Percentiles rank a stretch among this genome's conserved stretches.
phyloP scores from a whole-genome alignment of 352 stramenopile genomes.

The Globisporangium canariense region DNA sequence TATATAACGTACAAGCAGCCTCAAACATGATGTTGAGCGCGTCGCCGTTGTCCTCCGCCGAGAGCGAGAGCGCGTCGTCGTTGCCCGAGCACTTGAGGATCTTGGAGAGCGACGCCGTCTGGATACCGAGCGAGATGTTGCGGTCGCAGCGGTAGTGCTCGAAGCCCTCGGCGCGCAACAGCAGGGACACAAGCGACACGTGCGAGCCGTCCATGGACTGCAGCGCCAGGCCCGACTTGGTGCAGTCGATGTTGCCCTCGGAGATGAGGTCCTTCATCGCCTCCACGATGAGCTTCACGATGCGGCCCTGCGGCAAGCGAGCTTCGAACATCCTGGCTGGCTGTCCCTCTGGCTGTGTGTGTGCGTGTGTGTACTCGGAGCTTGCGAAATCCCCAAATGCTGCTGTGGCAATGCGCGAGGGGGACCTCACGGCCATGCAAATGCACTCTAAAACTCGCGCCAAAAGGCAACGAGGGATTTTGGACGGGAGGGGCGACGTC shows the following conservation, averaged over 20 bases:
- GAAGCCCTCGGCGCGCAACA: slow-evolving; percentile 93
- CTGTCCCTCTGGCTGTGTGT: background rate
- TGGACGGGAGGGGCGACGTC: slow-evolving; percentile 15
- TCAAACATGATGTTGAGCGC: slow-evolving; percentile 98
- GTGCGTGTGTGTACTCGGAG: background rate
- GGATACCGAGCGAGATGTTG: slow-evolving; percentile 96
- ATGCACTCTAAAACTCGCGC: slow-evolving; percentile 25
- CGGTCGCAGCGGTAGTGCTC: slow-evolving; percentile 98
- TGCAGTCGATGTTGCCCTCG: slow-evolving; percentile 98
- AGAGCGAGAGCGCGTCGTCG: slow-evolving; percentile 97
- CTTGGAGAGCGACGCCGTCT: slow-evolving; percentile 97
- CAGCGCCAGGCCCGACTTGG: slow-evolving; percentile 89
- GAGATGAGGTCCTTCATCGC: slow-evolving; percentile 99
- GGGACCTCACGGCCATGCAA: slow-evolving; percentile 20
- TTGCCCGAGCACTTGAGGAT: slow-evolving; percentile 99
- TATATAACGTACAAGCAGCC: slow-evolving; percentile 69
- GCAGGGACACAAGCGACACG: slow-evolving; percentile 96
- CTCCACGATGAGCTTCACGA: slow-evolving; percentile 99
- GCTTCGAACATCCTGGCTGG: slow-evolving; percentile 98
- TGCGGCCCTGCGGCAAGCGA: slow-evolving; percentile 92
- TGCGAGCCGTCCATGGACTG: slow-evolving; percentile 99
- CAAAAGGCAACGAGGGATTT: slow-evolving; percentile 21
- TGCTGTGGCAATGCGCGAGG: slow-evolving; percentile 8
- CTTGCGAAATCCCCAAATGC: slow-evolving; percentile 42
- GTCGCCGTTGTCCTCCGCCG: slow-evolving; percentile 97